Evolutionary conservation across 768 basidiomycete genomes (phyloP).

Genomic region (Kwoniella dendrophila): DNA sequence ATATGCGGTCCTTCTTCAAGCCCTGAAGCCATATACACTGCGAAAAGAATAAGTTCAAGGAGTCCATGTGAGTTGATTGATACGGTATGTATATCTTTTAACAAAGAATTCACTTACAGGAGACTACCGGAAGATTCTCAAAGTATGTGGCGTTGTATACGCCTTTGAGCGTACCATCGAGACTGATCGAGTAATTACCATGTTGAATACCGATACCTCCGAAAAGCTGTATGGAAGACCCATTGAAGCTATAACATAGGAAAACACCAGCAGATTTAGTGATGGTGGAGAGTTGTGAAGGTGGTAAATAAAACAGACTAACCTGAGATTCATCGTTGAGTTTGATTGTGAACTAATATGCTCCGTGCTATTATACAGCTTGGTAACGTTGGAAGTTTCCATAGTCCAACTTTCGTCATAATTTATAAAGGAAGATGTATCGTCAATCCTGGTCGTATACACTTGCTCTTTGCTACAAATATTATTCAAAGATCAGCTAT

Average conservation of each 20-base stretch:
- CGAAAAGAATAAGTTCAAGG: too few relatives aligned
- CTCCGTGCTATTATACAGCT: conserved; percentile 21
- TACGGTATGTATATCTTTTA: background rate
- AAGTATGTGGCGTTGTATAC: conserved; percentile 7
- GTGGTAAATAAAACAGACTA: background rate
- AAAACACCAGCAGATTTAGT: background rate
- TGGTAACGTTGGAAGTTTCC: background rate
- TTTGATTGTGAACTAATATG: conserved; percentile 18
- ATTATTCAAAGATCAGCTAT: background rate
- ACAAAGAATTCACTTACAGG: background rate
- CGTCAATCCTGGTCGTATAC: conserved; percentile 33
- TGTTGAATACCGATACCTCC: conserved; percentile 24
- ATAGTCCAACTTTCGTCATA: conserved; percentile 18
- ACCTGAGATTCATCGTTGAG: conserved; percentile 2
- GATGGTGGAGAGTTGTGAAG: too few relatives aligned
- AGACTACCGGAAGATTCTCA: background rate
- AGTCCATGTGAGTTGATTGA: background rate
- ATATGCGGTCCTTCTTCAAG: conserved; percentile 30
- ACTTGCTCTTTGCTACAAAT: background rate
- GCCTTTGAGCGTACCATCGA: background rate
- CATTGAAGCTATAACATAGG: conserved; percentile 9
- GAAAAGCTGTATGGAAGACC: conserved; percentile 20
- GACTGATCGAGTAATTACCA: conserved; percentile 25
- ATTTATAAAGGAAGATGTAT: conserved; percentile 18
- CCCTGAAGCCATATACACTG: conserved; percentile 29